Conservation (phyloP, 257 asterid genomes). For the Solanum chmielewskii region DNA sequence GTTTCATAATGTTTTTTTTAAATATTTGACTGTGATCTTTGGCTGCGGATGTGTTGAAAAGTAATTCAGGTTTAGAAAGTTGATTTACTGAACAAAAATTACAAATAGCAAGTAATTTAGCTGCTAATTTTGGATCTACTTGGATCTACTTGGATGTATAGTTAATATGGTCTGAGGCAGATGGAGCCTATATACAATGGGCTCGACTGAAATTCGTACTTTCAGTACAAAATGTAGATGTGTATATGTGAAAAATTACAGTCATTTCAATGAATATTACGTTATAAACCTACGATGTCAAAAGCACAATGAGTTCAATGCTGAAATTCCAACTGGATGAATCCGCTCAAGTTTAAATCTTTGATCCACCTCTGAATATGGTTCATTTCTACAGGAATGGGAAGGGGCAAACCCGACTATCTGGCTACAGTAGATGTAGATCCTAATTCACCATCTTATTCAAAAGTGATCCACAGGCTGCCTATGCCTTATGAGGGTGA, state of each 20-base stretch:
- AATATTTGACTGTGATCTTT: background rate
- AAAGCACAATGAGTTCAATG: background rate
- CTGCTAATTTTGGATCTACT: background rate
- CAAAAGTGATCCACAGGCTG: constrained; percentile 78
- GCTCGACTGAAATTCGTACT: too few relatives aligned
- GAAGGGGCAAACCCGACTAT: constrained; percentile 84
- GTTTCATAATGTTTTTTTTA: background rate
- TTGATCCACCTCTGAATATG: background rate
- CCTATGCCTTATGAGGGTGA: constrained; percentile 84
- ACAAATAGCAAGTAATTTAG: background rate
- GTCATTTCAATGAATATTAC: background rate
- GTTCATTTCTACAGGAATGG: constrained; percentile 39
- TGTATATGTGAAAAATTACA: too few relatives aligned
- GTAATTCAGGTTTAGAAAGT: background rate
- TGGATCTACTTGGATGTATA: background rate
- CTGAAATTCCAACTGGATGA: background rate
- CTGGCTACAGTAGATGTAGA: constrained; percentile 84
- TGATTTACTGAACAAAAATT: background rate
- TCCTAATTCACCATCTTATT: constrained; percentile 76
- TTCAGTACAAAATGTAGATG: background rate
- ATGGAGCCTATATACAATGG: background rate
- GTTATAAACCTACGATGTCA: background rate
- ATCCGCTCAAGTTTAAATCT: background rate
- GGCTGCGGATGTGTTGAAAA: background rate
- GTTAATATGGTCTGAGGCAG: background rate